Base-by-base conservation (phyloP, 352 stramenopile species). In the Phytophthora constricta region DNA sequence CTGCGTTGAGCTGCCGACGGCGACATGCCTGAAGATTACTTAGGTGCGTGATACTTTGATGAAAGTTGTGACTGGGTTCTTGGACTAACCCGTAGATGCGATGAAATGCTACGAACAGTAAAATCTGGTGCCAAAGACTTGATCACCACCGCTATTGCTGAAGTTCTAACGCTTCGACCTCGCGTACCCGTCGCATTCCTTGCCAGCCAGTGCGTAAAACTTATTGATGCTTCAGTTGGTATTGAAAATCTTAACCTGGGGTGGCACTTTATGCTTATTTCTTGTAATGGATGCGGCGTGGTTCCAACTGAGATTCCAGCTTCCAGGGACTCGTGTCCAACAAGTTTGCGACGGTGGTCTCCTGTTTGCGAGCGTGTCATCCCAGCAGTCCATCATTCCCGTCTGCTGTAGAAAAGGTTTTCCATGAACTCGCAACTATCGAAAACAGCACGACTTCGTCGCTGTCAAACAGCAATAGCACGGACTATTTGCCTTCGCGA, bases 121-220 rank as follows among this genome's bases (percentile, higher is more conserved):
- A 74, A 74, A 34, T 74, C 66, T 23, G 66, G 66, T 10, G 66
- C 66, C 5, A 69, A 69, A 27, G 60, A 65, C 20, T 43, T 74
- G 60, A 51, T 74, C 4, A 43, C 54, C 25, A 42, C 43, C 10
- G 66, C 66, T 7, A 62, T 74, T 17, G 53, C 66, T 5, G 53
- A 70, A 14, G 53, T 70, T 5, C 25, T 74, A 34, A 65, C 60
- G 7, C 49, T 74, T n/a, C 60, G 55, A 25, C 66, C 66, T 34
- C 60, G 60, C 20, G 60, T 57, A 27, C 66, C 66, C 10, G 54
- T 74, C 13, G 54, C 54, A 0, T 74, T 74, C 33, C 60, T 74
- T 10, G 66, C 66, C 49, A 56, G 52, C 23, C 54, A 74, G 66
- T 74, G 61, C 23, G 66, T 60, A 26, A 8, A 8, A 27, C 23